These are phyloP conservation scores for Globisporangium megalacanthum DNA, from an alignment of 352 stramenopile genomes.

Conservation along the genomic window DNA sequence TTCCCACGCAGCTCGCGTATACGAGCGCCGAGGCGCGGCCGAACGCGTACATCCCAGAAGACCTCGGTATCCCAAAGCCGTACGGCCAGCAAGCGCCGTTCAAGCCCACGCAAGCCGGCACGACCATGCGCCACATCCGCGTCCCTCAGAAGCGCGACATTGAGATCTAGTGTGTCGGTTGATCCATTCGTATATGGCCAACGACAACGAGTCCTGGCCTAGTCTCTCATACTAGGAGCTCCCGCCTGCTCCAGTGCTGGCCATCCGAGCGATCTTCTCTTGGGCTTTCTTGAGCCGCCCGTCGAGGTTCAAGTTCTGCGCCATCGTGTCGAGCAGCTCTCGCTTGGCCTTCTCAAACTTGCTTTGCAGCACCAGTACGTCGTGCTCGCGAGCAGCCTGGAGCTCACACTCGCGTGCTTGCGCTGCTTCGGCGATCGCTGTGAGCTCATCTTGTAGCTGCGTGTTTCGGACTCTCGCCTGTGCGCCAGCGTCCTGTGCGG, in stretches of 20 bases:
- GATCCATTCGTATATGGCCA: background rate
- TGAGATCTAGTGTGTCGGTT: constrained; percentile 76
- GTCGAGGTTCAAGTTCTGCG: constrained; percentile 58
- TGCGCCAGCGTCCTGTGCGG: constrained; percentile 23
- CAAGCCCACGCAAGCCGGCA: constrained; percentile 84
- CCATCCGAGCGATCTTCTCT: constrained; percentile 56
- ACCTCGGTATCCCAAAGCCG: constrained; percentile 90
- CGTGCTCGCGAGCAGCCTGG: constrained; percentile 31
- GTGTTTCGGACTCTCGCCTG: constrained; percentile 19
- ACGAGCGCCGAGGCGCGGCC: constrained; percentile 89
- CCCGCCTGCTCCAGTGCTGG: constrained; percentile 7
- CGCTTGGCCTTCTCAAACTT: constrained; percentile 73
- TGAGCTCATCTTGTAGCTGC: constrained; percentile 26
- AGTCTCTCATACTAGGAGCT: no score
- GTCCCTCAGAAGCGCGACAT: constrained; percentile 85
- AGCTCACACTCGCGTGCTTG: constrained; percentile 40
- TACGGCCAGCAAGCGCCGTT: constrained; percentile 91
- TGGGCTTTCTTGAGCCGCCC: constrained; percentile 56
- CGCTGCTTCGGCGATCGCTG: constrained; percentile 17
- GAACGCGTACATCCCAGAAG: constrained; percentile 93
- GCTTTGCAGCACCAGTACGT: constrained; percentile 39
- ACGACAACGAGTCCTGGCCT: no score
- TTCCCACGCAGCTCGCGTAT: constrained; percentile 67
- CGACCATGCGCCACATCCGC: constrained; percentile 91
- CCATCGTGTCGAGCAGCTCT: constrained; percentile 67